A percentile compares a stretch with the other conserved stretches of the same genome.
Conservation (phyloP, 495 filamentous ascomycete genomes). For the Chaetomidium leptoderma region DNA sequence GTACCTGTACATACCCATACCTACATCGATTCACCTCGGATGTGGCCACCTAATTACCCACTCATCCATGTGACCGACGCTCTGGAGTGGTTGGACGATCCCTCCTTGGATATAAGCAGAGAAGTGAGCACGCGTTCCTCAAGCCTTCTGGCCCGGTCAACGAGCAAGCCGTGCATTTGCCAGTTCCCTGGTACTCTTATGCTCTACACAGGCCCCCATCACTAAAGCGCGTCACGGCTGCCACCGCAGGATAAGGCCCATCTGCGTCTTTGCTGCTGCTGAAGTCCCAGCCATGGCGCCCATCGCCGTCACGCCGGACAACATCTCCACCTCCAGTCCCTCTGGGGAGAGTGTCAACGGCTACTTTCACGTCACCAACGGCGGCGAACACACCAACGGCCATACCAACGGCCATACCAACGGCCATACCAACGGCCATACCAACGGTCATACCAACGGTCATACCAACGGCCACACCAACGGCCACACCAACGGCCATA, state of each 20-base stretch:
- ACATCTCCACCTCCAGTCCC: conserved; percentile 35
- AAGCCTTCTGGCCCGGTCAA: conserved; percentile 7
- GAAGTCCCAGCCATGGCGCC: conserved; percentile 37
- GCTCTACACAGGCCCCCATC: conserved; percentile 17
- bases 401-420: conserved; percentile 26
- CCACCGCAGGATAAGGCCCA: not conserved
- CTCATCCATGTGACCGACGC: not conserved
- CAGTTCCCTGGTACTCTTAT: conserved; percentile 14
- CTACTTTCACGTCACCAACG: conserved; percentile 26
- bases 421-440: not conserved
- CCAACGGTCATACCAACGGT: not conserved
- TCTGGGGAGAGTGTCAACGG: conserved; percentile 30
- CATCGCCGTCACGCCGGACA: conserved; percentile 40
- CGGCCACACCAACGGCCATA: conserved; percentile 23
- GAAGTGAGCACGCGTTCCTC: conserved; percentile 22
- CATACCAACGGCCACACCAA: conserved; percentile 20
- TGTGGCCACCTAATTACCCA: not conserved
- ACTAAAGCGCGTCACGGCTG: conserved; percentile 14
- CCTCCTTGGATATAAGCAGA: conserved; percentile 27
- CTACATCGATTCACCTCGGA: not conserved
- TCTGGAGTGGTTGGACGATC: no score
- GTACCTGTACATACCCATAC: no score
- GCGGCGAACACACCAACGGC: conserved; percentile 35
- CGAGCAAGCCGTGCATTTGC: conserved; percentile 18
- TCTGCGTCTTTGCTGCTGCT: not conserved